Evolutionary conservation across 2,329 filamentous ascomycete species (phyloP).

Genomic region (Botrytis fabae): DNA sequence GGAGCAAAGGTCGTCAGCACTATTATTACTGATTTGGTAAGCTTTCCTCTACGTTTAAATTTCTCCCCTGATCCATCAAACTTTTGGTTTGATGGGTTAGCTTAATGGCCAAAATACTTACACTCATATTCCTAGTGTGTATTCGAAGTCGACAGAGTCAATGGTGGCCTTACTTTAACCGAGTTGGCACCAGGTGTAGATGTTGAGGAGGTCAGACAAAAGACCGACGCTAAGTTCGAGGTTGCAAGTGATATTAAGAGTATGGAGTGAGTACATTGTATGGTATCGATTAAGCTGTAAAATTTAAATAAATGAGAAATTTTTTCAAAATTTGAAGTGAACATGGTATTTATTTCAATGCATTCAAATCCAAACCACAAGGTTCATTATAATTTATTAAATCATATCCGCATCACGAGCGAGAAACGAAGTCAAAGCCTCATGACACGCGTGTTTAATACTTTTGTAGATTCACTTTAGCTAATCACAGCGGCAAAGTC

Average conservation of each 20-base stretch:
- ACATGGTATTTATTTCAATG: no score
- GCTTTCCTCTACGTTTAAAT: conserved; percentile 31
- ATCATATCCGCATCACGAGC: no score
- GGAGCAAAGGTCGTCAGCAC: conserved; percentile 66
- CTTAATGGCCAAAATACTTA: neutral
- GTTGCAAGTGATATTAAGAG: conserved; percentile 59
- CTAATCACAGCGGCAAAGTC: no score
- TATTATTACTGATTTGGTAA: conserved; percentile 71
- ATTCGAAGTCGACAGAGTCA: conserved; percentile 64
- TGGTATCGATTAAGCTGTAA: no score
- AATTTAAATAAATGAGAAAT: no score
- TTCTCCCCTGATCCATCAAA: no score
- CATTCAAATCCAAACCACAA: no score
- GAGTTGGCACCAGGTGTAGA: conserved; percentile 69
- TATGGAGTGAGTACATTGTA: conserved; percentile 40
- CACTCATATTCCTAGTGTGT: conserved; percentile 54
- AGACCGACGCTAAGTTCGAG: conserved; percentile 68
- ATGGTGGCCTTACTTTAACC: conserved; percentile 64
- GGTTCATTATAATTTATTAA: no score
- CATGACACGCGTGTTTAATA: no score
- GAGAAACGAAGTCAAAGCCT: no score
- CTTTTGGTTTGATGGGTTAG: neutral
- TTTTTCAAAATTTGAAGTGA: no score
- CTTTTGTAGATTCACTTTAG: no score
- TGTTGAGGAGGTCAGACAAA: conserved; percentile 66